Base-by-base conservation (phyloP, 106 monocot genomes). In the Acanthochlamys bracteata region DNA sequence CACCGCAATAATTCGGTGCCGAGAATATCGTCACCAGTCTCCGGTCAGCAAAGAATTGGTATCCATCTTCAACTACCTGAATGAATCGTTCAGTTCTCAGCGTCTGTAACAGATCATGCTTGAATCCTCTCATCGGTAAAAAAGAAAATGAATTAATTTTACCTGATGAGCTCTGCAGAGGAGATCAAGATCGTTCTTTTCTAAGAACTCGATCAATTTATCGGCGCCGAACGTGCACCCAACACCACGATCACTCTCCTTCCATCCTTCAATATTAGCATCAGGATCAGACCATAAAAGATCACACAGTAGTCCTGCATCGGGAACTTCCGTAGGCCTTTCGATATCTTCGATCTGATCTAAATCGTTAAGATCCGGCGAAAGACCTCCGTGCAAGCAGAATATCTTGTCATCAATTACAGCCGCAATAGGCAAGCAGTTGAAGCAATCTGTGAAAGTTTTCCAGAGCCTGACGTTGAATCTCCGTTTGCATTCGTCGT, bases 401-500 rank as follows among this genome's bases (percentile, higher is more conserved):
- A 88, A 53, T 22, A 84, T 73, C 63, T 88, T 88, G 1, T 74
- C 69, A 61, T 88, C 80, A 8, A 88, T 78, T 0, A 88, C 24
- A 4, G 88, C 88, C 49, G 80, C 88, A 45, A 84, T 75, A 22
- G 88, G 88, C 59, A 88, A 59, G 25, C 84, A 84, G 55, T 84
- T 78, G 51, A 88, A 88, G 72, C 88, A 88, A 66, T 88, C 84
- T 2, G 84, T 81, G 27, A 88, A 88, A 41, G 73, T 88, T 42
- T 84, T 88, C 88, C 88, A 88, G 8, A 88, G 73, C 7, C 88
- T 74, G 39, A 88, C 84, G 42, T 88, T 88, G 61, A 88, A 88
- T 55, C 88, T 68, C 27, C 88, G 27, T 42, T 88, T 84, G 26
- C 83, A 88, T 73, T 88, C 83, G 60, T 88, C 88, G 39, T 88